Base-by-base conservation (phyloP, 768 basidiomycete species). In the Lactifluus echinatus region DNA sequence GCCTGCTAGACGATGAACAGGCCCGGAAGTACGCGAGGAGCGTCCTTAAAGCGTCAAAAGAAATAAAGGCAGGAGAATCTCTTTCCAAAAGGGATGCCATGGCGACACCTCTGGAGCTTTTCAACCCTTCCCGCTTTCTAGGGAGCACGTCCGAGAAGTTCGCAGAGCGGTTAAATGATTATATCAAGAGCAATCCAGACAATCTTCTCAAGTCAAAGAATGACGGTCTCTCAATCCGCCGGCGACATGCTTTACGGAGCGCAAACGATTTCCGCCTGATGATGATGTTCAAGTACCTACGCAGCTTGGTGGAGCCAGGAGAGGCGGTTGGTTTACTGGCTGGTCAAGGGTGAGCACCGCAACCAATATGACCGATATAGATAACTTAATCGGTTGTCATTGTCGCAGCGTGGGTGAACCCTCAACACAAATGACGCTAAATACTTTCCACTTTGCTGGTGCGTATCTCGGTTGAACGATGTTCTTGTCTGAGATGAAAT, bases 361-460 rank as follows among this genome's bases (percentile, higher is more conserved):
- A 19, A 26, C 60, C n/a, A 17, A 53, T 15, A 8, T 28, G n/a
- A 26, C 60, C n/a, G n/a, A 53, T 15, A 8, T 28, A 21, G 11
- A 28, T 24, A n/a, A 14, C 15, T 8, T 19, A n/a, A 19, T 43
- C 34, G 33, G 40, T 40, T 53, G 46, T 50, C 52, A 33, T 7
- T 8, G 33, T 47, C 52, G 8, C 58, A 98, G 96, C 73, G 83
- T 99, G 42, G 96, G 96, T 50, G 96, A 99, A 70, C 96, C 96
- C 4, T 99, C 96, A 15, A 99, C 96, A 0, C 96, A 99, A 70
- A 99, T 99, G 96, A 99, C 96, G 8, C 74, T 99, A 61, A 99
- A 99, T 69, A 99, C 96, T 12, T 99, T 99, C 82, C 96, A 99
- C 75, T 94, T 99, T 66, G 96, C 96, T 64, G 95, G 93, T 84